Evolutionary conservation across 345 rosid species (phyloP).

Genomic region (Moricandia arvensis): DNA sequence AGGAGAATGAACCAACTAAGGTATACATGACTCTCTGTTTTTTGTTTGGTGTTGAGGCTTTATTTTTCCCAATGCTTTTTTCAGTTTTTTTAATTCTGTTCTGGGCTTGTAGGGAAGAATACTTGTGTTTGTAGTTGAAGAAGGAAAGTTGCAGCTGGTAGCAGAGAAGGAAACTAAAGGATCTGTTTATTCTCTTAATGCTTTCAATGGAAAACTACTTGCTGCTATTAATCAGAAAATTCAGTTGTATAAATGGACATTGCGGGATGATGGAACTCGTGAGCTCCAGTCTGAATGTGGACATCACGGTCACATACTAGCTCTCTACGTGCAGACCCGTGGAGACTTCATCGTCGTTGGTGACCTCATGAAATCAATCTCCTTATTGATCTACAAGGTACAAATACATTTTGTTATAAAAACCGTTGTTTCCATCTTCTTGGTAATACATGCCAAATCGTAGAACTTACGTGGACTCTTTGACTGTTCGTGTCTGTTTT

Average conservation of each 20-base stretch:
- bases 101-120: conserved; percentile 67
- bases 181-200: conserved; percentile 77
- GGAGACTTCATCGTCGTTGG: conserved; percentile 96
- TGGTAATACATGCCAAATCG: neutral
- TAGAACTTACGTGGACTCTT: neutral
- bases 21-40: conserved; percentile 37
- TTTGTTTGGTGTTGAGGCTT: neutral
- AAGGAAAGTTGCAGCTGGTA: conserved; percentile 80
- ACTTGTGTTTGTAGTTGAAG: conserved; percentile 82
- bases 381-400: conserved; percentile 85
- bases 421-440: conserved; percentile 3
- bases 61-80: neutral
- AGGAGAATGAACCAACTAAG: conserved; percentile 87
- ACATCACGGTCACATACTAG: conserved; percentile 88
- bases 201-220: conserved; percentile 88
- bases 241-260: conserved; percentile 93
- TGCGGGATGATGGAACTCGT: conserved; percentile 77
- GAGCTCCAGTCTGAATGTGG: conserved; percentile 92
- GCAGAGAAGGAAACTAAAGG: conserved; percentile 95
- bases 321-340: conserved; percentile 86
- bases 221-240: conserved; percentile 93
- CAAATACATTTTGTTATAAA: neutral
- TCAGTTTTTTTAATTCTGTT: neutral
- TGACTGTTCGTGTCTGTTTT: conserved; percentile 17
- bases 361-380: conserved; percentile 91